Conservation (phyloP, 2,329 filamentous ascomycete species). For the Penicillium digitatum region DNA sequence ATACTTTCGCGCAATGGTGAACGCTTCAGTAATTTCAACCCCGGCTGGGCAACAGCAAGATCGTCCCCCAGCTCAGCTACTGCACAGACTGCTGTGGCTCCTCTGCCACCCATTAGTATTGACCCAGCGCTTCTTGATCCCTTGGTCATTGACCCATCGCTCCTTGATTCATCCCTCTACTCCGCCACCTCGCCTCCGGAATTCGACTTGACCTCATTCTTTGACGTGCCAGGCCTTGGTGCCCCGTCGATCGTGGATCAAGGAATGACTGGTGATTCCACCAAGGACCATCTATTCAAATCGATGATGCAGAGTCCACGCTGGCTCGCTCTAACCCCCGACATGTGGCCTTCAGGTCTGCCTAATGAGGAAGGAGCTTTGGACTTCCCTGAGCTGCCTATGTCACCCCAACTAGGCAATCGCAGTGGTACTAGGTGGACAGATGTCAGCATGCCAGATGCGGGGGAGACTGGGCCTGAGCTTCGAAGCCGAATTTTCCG, state of each 20-base stretch:
- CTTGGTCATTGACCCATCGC: neutral
- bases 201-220: neutral
- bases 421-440: neutral
- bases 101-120: neutral
- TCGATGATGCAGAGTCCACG: slow-evolving; percentile 4
- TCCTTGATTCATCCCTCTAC: neutral
- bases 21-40: slow-evolving; percentile 3
- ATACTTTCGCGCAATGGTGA: neutral
- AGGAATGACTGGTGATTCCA: too few species aligned
- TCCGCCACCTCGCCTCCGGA: neutral
- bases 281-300: neutral
- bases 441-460: neutral
- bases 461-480: neutral
- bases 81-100: neutral
- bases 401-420: neutral
- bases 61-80: neutral
- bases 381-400: slow-evolving; percentile 7
- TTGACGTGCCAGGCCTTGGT: neutral
- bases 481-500: neutral
- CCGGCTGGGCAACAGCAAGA: neutral
- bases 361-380: slow-evolving; percentile 8
- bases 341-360: slow-evolving; percentile 6
- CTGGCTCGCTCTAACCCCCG: neutral
- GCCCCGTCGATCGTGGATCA: too few species aligned
- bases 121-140: slow-evolving; percentile 2